phyloP scores from a whole-genome alignment of 345 rosid species.

The Litchi chinensis region DNA sequence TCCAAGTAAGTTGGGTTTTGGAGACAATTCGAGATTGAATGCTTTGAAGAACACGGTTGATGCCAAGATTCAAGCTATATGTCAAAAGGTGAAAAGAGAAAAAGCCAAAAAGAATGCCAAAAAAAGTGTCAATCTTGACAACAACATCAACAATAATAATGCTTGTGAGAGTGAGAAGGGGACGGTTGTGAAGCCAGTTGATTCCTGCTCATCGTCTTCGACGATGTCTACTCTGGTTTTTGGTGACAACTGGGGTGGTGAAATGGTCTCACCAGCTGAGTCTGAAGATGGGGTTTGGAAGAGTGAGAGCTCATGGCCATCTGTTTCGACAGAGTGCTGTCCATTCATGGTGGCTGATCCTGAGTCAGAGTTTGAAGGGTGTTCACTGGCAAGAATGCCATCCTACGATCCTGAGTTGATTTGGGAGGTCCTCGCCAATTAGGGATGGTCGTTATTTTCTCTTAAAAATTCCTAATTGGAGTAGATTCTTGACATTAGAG shows the following conservation, averaged over 20 bases:
- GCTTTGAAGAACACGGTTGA: slow-evolving; percentile 74
- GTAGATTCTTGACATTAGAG: slow-evolving; percentile 6
- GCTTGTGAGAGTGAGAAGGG: slow-evolving; percentile 14
- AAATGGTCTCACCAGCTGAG: slow-evolving; percentile 37
- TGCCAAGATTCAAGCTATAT: slow-evolving; percentile 85
- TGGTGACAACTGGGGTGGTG: slow-evolving; percentile 43
- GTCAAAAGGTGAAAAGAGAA: slow-evolving; percentile 73
- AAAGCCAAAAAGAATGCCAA: slow-evolving; percentile 56
- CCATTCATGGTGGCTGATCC: slow-evolving; percentile 25
- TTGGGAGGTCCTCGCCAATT: slow-evolving; percentile 92
- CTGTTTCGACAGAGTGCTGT: slow-evolving; percentile 44
- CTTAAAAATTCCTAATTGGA: background rate
- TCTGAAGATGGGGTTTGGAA: slow-evolving; percentile 57
- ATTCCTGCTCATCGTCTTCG: slow-evolving; percentile 43
- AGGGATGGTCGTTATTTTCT: slow-evolving; percentile 14
- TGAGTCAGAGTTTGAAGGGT: slow-evolving; percentile 50
- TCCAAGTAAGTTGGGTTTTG: slow-evolving; percentile 54
- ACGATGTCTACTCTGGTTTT: slow-evolving; percentile 35
- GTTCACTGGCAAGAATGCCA: slow-evolving; percentile 78
- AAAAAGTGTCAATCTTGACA: slow-evolving; percentile 21
- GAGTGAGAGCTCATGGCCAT: slow-evolving; percentile 48
- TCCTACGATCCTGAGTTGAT: slow-evolving; percentile 88
- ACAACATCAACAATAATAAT: background rate
- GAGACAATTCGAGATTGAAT: slow-evolving; percentile 55
- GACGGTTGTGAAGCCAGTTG: slow-evolving; percentile 28